phyloP scores from a whole-genome alignment of 2,329 filamentous ascomycete genomes.

The Harringtonia lauricola region DNA sequence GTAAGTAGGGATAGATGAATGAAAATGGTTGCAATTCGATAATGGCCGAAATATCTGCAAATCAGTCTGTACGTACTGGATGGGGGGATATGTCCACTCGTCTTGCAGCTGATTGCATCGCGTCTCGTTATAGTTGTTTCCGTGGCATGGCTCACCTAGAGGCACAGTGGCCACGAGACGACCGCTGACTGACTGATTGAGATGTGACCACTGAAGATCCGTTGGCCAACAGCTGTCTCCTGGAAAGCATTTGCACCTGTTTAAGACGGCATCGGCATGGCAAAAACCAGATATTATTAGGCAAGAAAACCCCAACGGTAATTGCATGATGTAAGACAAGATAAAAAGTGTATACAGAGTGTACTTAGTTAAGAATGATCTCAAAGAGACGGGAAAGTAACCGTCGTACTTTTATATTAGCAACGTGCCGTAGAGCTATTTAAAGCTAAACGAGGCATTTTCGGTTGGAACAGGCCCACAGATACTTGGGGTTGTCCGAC shows the following conservation, averaged over 20 bases:
- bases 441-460: no score
- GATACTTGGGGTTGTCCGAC: no score
- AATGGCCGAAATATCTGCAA: no score
- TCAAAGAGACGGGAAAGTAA: no score
- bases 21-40: not conserved
- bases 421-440: no score
- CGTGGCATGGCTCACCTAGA: slow-evolving; percentile 2
- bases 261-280: not conserved
- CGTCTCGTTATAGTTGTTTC: not conserved
- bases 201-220: not conserved
- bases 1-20: not conserved
- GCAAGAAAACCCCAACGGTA: no score
- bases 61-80: not conserved
- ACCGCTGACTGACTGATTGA: slow-evolving; percentile 3
- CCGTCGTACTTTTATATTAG: no score
- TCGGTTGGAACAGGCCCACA: no score
- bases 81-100: not conserved
- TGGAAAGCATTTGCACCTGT: not conserved
- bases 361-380: no score
- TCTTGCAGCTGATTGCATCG: not conserved
- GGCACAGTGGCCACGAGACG: slow-evolving; percentile 2
- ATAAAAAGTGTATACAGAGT: no score
- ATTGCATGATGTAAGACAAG: no score
- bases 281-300: no score
- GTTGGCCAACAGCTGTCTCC: slow-evolving; percentile 5